Evolutionary conservation across 306 rosid species (phyloP), one percentile per base, ranked within the genome.

Genomic region (Dryas drummondii): DNA sequence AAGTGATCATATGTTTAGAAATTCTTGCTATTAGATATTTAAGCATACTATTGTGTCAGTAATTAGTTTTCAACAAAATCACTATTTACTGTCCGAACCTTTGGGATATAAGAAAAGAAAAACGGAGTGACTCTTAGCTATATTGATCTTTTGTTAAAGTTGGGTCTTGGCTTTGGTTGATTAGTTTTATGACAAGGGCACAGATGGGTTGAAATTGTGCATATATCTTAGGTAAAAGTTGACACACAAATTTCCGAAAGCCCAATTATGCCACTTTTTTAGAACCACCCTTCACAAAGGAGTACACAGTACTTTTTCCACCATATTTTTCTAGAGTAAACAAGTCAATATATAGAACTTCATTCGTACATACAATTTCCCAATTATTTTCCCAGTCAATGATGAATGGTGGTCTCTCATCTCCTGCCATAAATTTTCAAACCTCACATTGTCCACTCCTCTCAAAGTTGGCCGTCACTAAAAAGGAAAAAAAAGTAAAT

Each of bases 391-490:
- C 37, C 75, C 72, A 78, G 82, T 82, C 85, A 82, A 77, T 77
- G 47, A 68, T 69, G 79, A 22, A 60, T 17, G 57, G 64, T 77
- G 59, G 71, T 77, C 79, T 48, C 42, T 47, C 52, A 32, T 51
- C 70, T 52, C 50, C 73, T 50, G 46, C 46, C 51, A 76, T 50
- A 40, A 50, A 32, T 10, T 79, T 48, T 71, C 66, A 68, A 56
- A 46, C 75, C 19, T 72, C 68, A 45, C 66, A 57, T 47, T 60
- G n/a, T 75, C 71, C 77, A 81, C 81, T 78, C 84, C 79, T 78
- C 76, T 78, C 76, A 81, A 82, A 77, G 78, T 54, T 86, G 82
- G 81, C 80, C 79, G 70, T 83, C 81, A 55, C 41, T 58, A 6
- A 9, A 48, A 41, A 61, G 51, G 32, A 45, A 17, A 55, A 37